Evolutionary conservation across 352 stramenopile species (phyloP).

Genomic region (Phytophthora citrophthora): DNA sequence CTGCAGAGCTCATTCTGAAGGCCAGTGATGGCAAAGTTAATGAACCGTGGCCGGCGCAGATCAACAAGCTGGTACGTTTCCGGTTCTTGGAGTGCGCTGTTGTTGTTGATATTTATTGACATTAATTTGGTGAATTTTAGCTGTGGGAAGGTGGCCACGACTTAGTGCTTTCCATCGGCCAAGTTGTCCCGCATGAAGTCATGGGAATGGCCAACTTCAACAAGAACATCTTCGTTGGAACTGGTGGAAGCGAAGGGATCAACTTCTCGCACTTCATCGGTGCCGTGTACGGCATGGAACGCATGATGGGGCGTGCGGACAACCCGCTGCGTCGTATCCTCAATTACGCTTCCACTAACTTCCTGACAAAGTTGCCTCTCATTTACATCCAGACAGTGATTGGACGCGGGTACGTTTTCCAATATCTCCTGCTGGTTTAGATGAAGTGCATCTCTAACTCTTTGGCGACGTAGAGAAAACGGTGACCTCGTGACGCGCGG

Average conservation of each 20-base stretch:
- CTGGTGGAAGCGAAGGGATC: conserved; percentile 94
- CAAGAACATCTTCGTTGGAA: conserved; percentile 98
- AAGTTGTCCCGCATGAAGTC: conserved; percentile 98
- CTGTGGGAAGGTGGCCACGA: conserved; percentile 93
- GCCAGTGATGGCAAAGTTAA: conserved; percentile 96
- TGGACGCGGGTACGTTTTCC: conserved; percentile 54
- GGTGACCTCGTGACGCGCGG: conserved; percentile 85
- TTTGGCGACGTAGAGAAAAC: conserved; percentile 37
- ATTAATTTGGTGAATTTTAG: conserved; percentile 34
- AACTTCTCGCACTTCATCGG: conserved; percentile 99
- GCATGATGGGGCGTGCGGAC: conserved; percentile 96
- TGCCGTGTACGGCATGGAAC: conserved; percentile 98
- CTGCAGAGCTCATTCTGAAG: conserved; percentile 90
- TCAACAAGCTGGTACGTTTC: conserved; percentile 93
- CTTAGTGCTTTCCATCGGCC: conserved; percentile 95
- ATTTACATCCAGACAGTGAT: conserved; percentile 98
- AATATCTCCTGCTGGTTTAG: neutral
- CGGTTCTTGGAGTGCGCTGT: neutral
- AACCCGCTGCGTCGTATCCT: conserved; percentile 97
- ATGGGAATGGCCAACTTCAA: conserved; percentile 99
- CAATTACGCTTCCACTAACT: conserved; percentile 95
- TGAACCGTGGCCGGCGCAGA: conserved; percentile 95
- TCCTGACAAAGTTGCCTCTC: conserved; percentile 89
- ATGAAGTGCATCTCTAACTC: conserved; percentile 5
- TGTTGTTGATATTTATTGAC: neutral